Evolutionary conservation across 129 eudicot genomes (phyloP).

Genomic region (Logfia minima): DNA sequence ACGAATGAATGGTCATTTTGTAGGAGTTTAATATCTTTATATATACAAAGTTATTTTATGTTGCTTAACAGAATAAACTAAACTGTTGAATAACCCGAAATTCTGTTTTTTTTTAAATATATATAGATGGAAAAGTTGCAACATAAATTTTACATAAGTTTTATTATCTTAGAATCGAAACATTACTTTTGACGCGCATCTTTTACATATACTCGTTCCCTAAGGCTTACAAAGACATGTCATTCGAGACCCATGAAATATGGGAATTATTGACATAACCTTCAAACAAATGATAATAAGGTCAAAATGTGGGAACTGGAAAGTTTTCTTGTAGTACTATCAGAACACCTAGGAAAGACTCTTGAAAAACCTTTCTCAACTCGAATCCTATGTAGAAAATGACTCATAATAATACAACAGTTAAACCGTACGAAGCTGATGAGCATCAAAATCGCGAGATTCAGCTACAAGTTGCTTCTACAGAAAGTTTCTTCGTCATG

Average conservation of each 20-base stretch:
- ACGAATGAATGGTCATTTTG: no score
- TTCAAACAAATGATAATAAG: conserved; percentile 3
- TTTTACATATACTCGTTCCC: conserved; percentile 4
- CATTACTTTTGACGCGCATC: neutral
- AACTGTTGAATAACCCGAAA: neutral
- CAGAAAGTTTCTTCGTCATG: conserved; percentile 54
- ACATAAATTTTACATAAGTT: neutral
- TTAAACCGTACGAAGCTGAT: neutral
- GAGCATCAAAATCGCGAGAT: conserved; percentile 11
- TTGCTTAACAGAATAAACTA: neutral
- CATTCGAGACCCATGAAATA: conserved; percentile 18
- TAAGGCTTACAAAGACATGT: neutral
- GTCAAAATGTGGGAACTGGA: neutral
- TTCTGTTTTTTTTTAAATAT: neutral
- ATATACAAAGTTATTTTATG: neutral
- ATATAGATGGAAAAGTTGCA: neutral
- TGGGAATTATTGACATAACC: conserved; percentile 2
- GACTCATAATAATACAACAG: conserved; percentile 1
- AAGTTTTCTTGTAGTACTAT: neutral
- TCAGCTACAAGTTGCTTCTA: conserved; percentile 75
- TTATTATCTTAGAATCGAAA: neutral
- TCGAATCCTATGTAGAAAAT: conserved; percentile 4
- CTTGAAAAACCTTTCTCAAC: neutral
- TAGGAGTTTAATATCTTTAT: no score
- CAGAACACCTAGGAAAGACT: neutral